Conservation (phyloP, 2,329 filamentous ascomycete species). For the Xylariaceae sp. region DNA sequence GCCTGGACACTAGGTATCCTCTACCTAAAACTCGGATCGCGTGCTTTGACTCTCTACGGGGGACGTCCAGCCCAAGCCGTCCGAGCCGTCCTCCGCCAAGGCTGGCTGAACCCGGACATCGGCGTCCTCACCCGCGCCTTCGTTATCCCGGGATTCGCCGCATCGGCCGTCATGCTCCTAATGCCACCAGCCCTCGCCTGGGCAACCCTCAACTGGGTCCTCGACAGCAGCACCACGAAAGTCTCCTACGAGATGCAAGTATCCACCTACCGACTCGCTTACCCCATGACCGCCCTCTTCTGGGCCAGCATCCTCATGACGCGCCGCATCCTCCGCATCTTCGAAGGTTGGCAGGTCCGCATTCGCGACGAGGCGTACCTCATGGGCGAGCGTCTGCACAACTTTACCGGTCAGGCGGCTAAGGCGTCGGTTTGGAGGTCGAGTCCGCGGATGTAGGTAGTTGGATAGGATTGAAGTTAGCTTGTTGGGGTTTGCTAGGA, state of each 20-base stretch:
- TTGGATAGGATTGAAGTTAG: too few relatives aligned
- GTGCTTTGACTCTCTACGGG: constrained; percentile 62
- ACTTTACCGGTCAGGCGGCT: constrained; percentile 50
- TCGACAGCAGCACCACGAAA: constrained; percentile 22
- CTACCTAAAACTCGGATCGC: constrained; percentile 75
- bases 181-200: constrained; percentile 59
- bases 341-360: constrained; percentile 70
- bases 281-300: constrained; percentile 58
- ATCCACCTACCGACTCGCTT: constrained; percentile 56
- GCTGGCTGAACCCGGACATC: constrained; percentile 75
- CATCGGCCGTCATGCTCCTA: constrained; percentile 58
- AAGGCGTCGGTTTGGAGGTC: constrained; percentile 26
- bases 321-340: constrained; percentile 53
- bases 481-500: too few relatives aligned
- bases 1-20: constrained; percentile 91
- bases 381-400: constrained; percentile 90
- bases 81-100: constrained; percentile 64
- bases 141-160: constrained; percentile 64
- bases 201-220: constrained; percentile 36
- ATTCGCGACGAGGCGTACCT: constrained; percentile 94
- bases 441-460: constrained; percentile 22
- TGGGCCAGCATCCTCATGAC: constrained; percentile 42
- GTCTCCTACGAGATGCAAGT: constrained; percentile 28
- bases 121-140: constrained; percentile 78
- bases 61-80: constrained; percentile 69